A percentile compares a stretch with the other conserved stretches of the same genome.
These are phyloP conservation scores for Cicer bijugum DNA, from an alignment of 306 rosid species.

Conservation along the genomic window DNA sequence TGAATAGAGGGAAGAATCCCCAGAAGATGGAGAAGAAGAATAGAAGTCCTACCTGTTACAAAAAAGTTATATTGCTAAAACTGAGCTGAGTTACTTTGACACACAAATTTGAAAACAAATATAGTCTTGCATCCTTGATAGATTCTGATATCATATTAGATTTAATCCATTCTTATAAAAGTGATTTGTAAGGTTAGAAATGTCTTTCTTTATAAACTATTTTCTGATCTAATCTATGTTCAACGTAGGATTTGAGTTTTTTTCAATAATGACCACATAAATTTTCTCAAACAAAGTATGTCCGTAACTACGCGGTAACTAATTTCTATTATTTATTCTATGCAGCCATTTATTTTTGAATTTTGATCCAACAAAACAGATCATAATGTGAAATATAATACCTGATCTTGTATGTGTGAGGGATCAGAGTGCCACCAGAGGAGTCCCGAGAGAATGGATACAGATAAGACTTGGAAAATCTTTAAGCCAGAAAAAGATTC, in stretches of 20 bases:
- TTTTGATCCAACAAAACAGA: background rate
- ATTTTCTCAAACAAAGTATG: too few species aligned
- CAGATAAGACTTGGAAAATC: constrained; percentile 90
- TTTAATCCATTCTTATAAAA: too few species aligned
- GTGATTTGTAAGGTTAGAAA: too few species aligned
- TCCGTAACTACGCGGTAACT: too few species aligned
- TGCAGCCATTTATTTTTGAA: background rate
- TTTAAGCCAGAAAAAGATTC: constrained; percentile 87
- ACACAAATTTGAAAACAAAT: too few species aligned
- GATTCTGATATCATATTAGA: too few species aligned
- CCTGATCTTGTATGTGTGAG: constrained; percentile 88
- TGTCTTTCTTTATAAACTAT: too few species aligned
- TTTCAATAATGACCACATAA: too few species aligned
- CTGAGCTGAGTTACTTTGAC: too few species aligned
- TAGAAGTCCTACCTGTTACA: constrained; percentile 77
- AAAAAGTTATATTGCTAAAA: constrained; percentile 5
- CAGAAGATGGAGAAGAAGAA: constrained; percentile 93
- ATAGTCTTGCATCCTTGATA: too few species aligned
- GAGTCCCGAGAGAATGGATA: constrained; percentile 80
- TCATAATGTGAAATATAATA: constrained; percentile 31
- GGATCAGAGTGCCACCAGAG: constrained; percentile 87
- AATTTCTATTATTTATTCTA: background rate
- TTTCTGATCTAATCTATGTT: too few species aligned
- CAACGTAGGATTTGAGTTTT: too few species aligned
- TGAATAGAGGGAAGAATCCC: constrained; percentile 91